Conservation (phyloP, 2,329 filamentous ascomycete species). For the Sclerotinia minor region DNA sequence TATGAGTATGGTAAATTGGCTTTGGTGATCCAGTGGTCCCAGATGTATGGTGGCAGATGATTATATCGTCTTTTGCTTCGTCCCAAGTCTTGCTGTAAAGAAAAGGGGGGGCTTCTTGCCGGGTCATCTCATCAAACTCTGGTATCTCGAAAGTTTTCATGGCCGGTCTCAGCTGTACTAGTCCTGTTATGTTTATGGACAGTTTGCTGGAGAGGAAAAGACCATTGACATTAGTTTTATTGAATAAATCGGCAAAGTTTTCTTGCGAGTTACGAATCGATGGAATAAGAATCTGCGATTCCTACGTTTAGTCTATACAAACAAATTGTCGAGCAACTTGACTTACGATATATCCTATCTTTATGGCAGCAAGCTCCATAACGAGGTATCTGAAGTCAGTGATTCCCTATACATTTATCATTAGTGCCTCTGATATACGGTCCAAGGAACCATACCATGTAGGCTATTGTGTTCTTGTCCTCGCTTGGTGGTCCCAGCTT, state of each 20-base stretch:
- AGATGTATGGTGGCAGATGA: conserved; percentile 39
- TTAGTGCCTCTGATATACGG: not conserved
- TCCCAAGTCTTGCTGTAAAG: conserved; percentile 42
- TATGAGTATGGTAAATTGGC: conserved; percentile 40
- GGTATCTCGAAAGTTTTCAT: conserved; percentile 28
- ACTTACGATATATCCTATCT: too few relatives aligned
- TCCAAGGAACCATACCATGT: too few relatives aligned
- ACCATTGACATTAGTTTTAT: conserved; percentile 21
- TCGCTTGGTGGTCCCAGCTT: not conserved
- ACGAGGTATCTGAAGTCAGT: too few relatives aligned
- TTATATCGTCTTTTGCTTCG: conserved; percentile 42
- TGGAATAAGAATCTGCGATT: conserved; percentile 14
- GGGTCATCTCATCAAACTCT: conserved; percentile 38
- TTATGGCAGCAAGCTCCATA: too few relatives aligned
- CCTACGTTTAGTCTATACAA: too few relatives aligned
- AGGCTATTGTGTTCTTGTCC: not conserved
- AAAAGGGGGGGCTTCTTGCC: conserved; percentile 29
- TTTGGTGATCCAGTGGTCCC: conserved; percentile 62
- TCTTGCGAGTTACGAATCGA: conserved; percentile 28
- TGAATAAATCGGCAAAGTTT: conserved; percentile 27
- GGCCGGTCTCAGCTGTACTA: conserved; percentile 9
- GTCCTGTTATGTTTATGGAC: conserved; percentile 7
- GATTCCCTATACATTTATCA: conserved; percentile 24
- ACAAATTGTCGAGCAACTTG: too few relatives aligned
- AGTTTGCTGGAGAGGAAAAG: conserved; percentile 26